These are phyloP conservation scores for Ophiostoma ips DNA, from an alignment of 2,329 filamentous ascomycete genomes.

Conservation along the genomic window DNA sequence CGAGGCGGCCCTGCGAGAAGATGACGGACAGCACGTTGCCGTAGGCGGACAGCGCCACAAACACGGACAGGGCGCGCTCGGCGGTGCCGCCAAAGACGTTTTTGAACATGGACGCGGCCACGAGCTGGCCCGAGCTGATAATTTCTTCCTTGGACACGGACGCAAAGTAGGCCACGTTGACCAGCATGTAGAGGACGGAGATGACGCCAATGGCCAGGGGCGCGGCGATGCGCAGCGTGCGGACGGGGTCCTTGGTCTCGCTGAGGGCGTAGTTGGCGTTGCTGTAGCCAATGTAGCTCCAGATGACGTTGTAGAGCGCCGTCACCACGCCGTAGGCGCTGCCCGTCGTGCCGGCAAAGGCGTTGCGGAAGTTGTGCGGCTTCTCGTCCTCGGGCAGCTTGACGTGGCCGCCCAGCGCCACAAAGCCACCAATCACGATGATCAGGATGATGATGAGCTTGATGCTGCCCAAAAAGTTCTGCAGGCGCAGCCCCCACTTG, in stretches of 20 bases:
- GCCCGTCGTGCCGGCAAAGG: constrained; percentile 52
- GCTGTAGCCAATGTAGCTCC: constrained; percentile 54
- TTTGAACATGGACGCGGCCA: constrained; percentile 40
- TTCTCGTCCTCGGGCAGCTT: constrained; percentile 30
- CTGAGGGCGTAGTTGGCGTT: constrained; percentile 54
- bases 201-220: constrained; percentile 45
- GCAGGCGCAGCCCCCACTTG: constrained; percentile 52
- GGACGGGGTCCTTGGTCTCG: constrained; percentile 52
- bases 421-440: constrained; percentile 49
- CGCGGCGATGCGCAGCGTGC: constrained; percentile 51
- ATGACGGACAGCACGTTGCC: constrained; percentile 55
- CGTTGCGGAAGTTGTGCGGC: constrained; percentile 43
- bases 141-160: constrained; percentile 40
- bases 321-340: constrained; percentile 55
- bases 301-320: constrained; percentile 58
- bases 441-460: constrained; percentile 53
- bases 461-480: constrained; percentile 50
- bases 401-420: constrained; percentile 46
- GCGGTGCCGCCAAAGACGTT: constrained; percentile 40
- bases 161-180: constrained; percentile 55
- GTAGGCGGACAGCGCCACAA: constrained; percentile 53
- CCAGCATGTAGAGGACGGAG: constrained; percentile 49
- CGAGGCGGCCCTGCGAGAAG: constrained; percentile 52
- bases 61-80: constrained; percentile 47
- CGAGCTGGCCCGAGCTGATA: constrained; percentile 33